Evolutionary conservation across 2,329 filamentous ascomycete species (phyloP).

Genomic region (Colletotrichum sublineola): DNA sequence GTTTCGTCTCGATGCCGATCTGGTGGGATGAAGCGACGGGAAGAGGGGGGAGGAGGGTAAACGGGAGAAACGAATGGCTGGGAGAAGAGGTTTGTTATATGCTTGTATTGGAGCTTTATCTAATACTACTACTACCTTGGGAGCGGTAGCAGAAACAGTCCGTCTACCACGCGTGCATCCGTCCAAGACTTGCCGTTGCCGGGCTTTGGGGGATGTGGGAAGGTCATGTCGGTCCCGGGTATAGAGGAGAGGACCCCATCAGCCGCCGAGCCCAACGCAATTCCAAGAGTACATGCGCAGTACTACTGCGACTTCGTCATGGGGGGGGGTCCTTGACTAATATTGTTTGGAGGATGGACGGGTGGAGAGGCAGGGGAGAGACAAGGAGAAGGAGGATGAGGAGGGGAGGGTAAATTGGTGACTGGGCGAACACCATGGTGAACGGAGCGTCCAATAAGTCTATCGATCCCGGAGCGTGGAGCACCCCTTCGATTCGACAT

Average conservation of each 20-base stretch:
- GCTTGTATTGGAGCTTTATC: neutral
- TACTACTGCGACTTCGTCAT: constrained; percentile 11
- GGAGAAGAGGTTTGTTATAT: constrained; percentile 30
- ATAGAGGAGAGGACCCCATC: neutral
- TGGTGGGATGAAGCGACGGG: constrained; percentile 27
- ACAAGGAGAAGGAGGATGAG: no score
- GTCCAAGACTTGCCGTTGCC: constrained; percentile 5
- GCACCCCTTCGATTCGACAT: no score
- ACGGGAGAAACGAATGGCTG: neutral
- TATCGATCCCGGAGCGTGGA: no score
- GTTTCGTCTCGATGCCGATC: constrained; percentile 34
- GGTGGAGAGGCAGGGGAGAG: no score
- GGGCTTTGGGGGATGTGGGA: neutral
- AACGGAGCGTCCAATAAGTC: no score
- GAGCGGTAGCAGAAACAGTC: neutral
- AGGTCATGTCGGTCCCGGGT: neutral
- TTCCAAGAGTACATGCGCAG: constrained; percentile 27
- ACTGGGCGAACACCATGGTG: no score
- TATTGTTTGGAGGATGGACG: no score
- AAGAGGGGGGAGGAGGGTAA: constrained; percentile 4
- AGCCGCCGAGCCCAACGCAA: constrained; percentile 36
- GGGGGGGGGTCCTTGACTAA: neutral
- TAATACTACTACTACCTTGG: no score
- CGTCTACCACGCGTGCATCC: constrained; percentile 5
- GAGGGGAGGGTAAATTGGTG: no score